Evolutionary conservation across 2,329 filamentous ascomycete species (phyloP).

Genomic region (Arthrobotrys sinensis): DNA sequence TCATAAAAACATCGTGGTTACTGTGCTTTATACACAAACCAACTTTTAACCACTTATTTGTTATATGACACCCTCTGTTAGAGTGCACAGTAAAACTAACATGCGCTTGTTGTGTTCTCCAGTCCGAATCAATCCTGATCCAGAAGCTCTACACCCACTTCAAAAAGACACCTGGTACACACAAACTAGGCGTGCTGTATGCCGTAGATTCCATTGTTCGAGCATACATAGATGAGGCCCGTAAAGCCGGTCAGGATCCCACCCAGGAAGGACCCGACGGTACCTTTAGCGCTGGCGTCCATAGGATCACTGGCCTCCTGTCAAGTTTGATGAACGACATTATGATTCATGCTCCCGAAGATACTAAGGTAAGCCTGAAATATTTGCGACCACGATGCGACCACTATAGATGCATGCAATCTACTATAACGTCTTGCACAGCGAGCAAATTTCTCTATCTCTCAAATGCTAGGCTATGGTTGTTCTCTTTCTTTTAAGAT

Average conservation of each 20-base stretch:
- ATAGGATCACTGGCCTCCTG: conserved; percentile 95
- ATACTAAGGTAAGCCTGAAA: conserved; percentile 90
- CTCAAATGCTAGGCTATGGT: conserved; percentile 19
- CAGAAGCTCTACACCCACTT: conserved; percentile 98
- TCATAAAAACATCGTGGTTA: conserved; percentile 7
- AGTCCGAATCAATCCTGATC: conserved; percentile 95
- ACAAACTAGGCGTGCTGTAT: conserved; percentile 99
- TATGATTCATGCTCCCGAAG: conserved; percentile 83
- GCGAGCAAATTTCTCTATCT: conserved; percentile 21
- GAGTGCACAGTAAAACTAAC: conserved; percentile 64
- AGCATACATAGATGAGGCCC: conserved; percentile 97
- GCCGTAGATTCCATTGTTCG: conserved; percentile 99
- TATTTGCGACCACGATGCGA: conserved; percentile 66
- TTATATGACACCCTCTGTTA: conserved; percentile 25
- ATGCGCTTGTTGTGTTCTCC: conserved; percentile 64
- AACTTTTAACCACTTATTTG: background rate
- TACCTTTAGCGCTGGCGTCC: conserved; percentile 93
- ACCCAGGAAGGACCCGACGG: conserved; percentile 87
- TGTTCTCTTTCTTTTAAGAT: conserved; percentile 31
- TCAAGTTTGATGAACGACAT: conserved; percentile 97
- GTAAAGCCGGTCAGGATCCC: conserved; percentile 84
- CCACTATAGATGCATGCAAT: conserved; percentile 65
- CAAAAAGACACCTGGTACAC: conserved; percentile 92
- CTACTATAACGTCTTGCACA: conserved; percentile 65
- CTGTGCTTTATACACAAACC: background rate